phyloP scores from a whole-genome alignment of 2,329 filamentous ascomycete species.

The Fusarium denticulatum region DNA sequence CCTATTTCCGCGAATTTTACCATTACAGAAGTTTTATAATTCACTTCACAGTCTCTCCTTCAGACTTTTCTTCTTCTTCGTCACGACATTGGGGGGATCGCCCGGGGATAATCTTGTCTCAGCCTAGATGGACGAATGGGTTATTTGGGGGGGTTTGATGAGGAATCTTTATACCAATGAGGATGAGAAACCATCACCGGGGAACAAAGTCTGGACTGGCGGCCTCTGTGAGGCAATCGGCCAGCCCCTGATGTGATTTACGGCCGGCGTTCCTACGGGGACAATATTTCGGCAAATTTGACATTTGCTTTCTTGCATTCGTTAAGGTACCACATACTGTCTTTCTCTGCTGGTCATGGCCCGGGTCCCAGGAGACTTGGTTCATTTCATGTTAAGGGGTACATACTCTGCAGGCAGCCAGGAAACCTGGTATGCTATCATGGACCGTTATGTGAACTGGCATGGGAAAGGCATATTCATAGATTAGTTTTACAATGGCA shows the following conservation, averaged over 20 bases:
- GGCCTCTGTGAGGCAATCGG: constrained; percentile 41
- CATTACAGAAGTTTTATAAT: constrained; percentile 50
- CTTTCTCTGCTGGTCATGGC: constrained; percentile 16
- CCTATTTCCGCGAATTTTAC: constrained; percentile 34
- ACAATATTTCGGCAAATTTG: constrained; percentile 46
- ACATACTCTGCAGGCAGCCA: constrained; percentile 5
- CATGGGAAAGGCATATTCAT: constrained; percentile 32
- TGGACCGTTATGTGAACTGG: constrained; percentile 15
- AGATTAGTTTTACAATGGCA: constrained; percentile 47
- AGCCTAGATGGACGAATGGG: constrained; percentile 43
- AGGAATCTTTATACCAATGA: constrained; percentile 46
- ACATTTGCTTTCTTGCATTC: constrained; percentile 47
- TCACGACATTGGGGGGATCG: constrained; percentile 44
- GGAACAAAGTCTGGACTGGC: constrained; percentile 31
- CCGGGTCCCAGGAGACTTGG: not conserved
- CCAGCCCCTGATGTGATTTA: constrained; percentile 39
- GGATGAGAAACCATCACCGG: constrained; percentile 42
- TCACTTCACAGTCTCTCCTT: constrained; percentile 54
- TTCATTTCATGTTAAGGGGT: constrained; percentile 13
- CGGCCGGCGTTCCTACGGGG: constrained; percentile 42
- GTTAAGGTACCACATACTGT: constrained; percentile 32
- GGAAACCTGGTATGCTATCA: constrained; percentile 8
- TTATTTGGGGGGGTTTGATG: constrained; percentile 39
- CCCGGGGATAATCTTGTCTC: constrained; percentile 44
- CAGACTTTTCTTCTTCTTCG: constrained; percentile 45